phyloP scores from a whole-genome alignment of 2,329 filamentous ascomycete genomes.

The Neonectria punicea region DNA sequence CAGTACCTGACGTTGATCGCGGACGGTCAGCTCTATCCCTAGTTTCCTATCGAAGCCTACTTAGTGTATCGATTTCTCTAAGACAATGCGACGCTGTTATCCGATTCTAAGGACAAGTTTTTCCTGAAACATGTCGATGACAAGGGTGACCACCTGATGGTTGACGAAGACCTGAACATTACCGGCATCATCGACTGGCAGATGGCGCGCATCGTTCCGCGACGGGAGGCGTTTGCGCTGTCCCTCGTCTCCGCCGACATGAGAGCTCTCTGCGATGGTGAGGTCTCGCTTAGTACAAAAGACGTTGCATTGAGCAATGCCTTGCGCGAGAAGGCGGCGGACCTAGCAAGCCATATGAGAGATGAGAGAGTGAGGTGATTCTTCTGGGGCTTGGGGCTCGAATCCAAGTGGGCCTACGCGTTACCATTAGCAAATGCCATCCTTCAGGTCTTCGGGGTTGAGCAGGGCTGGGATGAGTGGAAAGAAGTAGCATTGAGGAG shows the following conservation, averaged over 20 bases:
- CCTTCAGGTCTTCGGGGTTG: conserved; percentile 25
- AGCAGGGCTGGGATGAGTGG: conserved; percentile 26
- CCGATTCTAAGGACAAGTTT: no score
- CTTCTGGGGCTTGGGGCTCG: conserved; percentile 35
- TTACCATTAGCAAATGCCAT: conserved; percentile 35
- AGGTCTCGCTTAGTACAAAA: no score
- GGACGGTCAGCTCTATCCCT: conserved; percentile 42
- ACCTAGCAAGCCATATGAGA: conserved; percentile 16
- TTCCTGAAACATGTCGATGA: no score
- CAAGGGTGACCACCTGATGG: conserved; percentile 33
- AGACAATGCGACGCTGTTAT: no score
- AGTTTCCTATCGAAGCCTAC: conserved; percentile 39
- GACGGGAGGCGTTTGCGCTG: no score
- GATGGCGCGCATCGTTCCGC: no score
- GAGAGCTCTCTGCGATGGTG: no score
- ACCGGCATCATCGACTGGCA: conserved; percentile 17
- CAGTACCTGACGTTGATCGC: conserved; percentile 43
- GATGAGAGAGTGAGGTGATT: conserved; percentile 35
- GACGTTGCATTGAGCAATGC: no score
- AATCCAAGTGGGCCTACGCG: conserved; percentile 26
- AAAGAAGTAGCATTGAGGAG: conserved; percentile 22
- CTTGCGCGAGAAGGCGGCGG: no score
- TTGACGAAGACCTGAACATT: conserved; percentile 53
- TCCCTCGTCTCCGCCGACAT: no score
- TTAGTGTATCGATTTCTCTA: conserved; percentile 49